Base-by-base conservation (phyloP, 768 basidiomycete genomes). In the Tulasnella sp. region DNA sequence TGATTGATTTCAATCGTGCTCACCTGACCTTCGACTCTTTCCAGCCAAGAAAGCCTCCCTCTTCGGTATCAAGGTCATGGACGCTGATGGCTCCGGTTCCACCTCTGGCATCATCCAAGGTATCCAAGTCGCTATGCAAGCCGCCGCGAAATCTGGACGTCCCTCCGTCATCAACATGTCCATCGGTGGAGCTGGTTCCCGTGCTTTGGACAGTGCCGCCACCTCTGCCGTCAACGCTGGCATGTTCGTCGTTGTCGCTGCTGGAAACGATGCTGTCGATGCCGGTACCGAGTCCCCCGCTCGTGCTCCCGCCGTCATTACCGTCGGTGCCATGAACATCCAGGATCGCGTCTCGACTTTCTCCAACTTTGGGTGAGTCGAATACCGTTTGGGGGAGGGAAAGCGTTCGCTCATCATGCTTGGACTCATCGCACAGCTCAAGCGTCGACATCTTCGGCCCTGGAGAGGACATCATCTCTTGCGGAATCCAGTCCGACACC, bases 111-210 rank as follows among this genome's bases (percentile, higher is more conserved):
- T 77, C 71, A 77, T 78, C n/a, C 22, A 54, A 25, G 78, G 77
- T 29, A 77, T 78, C 34, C 36, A 74, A 36, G 78, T 72, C 54
- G 64, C 67, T 38, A 74, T 78, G 42, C 64, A 68, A 22, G 42
- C 74, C 36, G 78, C 77, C 34, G 34, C 37, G 6, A 6, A 40
- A 39, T 67, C 78, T 3, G 49, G 49, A 3, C 38, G 76, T 29
- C 78, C 78, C 34, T 78, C 78, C 31, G 72, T 78, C 31, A 78
- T 79, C 54, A 67, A 75, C 29, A 78, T 79, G 54, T 78, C 77
- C 64, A 37, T 78, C 68, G 70, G 73, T 8, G 78, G 73, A 49
- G 39, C 74, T 37, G 37, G 67, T 67, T 76, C 49, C 34, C 54
- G 54, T 11, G 39, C 74, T 29, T 25, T 78, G n/a, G 78, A 78